A percentile compares a stretch with the other conserved stretches of the same genome.
These are phyloP conservation scores for Magnusiomyces fungicola DNA, from an alignment of 1,139 yeast genomes.

Conservation along the genomic window DNA sequence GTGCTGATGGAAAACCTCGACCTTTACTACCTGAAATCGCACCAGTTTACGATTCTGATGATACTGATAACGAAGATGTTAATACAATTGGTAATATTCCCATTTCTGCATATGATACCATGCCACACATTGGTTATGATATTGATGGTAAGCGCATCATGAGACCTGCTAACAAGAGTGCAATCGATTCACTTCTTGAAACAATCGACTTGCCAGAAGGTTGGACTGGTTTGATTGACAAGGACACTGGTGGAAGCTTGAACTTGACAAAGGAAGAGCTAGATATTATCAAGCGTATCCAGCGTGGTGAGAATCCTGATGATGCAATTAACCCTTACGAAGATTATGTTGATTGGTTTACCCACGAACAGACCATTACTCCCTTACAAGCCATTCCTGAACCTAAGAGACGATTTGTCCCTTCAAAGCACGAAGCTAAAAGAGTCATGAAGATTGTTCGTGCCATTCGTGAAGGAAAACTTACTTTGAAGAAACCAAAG, in stretches of 20 bases:
- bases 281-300: constrained; percentile 80
- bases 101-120: constrained; percentile 85
- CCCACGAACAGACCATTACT: constrained; percentile 78
- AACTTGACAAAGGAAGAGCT: constrained; percentile 85
- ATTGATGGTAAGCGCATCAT: constrained; percentile 95
- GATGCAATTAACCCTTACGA: constrained; percentile 81
- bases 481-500: constrained; percentile 56
- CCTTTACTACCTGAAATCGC: constrained; percentile 80
- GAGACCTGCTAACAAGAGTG: constrained; percentile 98
- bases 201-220: constrained; percentile 93
- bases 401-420: constrained; percentile 94
- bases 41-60: constrained; percentile 90
- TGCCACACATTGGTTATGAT: constrained; percentile 96
- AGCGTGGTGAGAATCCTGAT: constrained; percentile 76
- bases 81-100: constrained; percentile 95
- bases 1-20: constrained; percentile 76
- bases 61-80: constrained; percentile 73
- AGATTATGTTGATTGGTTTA: constrained; percentile 93
- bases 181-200: constrained; percentile 82
- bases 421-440: constrained; percentile 94
- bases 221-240: constrained; percentile 95
- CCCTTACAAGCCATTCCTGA: constrained; percentile 92
- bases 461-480: constrained; percentile 94
- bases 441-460: constrained; percentile 91
- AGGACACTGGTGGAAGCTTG: constrained; percentile 80